Base-by-base conservation (phyloP, 2,329 filamentous ascomycete species). In the Diaporthe citriasiana region DNA sequence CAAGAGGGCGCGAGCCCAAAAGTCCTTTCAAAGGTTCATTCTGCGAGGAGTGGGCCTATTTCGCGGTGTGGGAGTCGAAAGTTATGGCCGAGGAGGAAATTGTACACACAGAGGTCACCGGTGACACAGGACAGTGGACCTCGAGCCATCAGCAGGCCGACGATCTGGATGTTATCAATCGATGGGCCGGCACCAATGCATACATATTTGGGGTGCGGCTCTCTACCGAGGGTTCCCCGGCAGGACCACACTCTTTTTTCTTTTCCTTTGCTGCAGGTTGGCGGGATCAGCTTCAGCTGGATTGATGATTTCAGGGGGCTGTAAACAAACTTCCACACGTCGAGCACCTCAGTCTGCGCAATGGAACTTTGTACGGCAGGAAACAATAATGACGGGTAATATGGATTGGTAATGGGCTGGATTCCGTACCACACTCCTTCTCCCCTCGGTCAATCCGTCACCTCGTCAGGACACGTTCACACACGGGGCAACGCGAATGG, bases 231-330 rank as follows among this genome's bases (percentile, higher is more conserved):
- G n/a, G 13, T 51, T 6, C 3, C n/a, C 63, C 4, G 30, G 17
- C 63, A 47, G 45, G 2, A 51, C 15, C 45, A 68, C 47, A 30
- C 33, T 63, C 50, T 12, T 33, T 55, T 45, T 53, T 40, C n/a
- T n/a, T 53, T 71, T 68, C 45, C 65, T 71, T 60, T 71, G 66
- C 74, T 71, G 50, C 74, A 53, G 74, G 74, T 42, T 75, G 71
- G 74, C 66, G 25, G 57, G 47, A 51, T 60, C 57, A 50, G 59
- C 56, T 55, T 70, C 53, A 42, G 56, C 53, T 66, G 59, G 70
- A 53, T 73, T 71, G 55, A 71, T 17, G 7, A 38, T 51, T 42
- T 38, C 5, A 69, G 51, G 56, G 19, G 25, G 42, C 19, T 50
- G 63, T 68, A 53, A 68, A 40, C 63, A 53, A 35, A 27, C 33